These are phyloP conservation scores for Epicoccum nigrum DNA, from an alignment of 2,329 filamentous ascomycete species.

Conservation along the genomic window DNA sequence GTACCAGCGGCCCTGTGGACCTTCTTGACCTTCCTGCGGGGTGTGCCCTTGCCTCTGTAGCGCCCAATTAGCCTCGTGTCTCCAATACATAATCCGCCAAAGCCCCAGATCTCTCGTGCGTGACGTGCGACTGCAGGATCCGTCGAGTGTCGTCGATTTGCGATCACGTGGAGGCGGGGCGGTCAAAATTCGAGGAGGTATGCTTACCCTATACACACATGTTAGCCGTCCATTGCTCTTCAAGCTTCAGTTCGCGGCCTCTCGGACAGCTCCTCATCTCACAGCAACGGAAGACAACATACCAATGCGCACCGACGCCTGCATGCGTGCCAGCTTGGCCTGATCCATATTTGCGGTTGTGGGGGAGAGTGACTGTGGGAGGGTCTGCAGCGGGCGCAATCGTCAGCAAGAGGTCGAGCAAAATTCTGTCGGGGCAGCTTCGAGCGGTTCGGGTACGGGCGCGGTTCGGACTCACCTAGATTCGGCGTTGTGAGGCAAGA, in stretches of 20 bases:
- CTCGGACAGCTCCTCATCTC: background rate
- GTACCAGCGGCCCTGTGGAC: constrained; percentile 88
- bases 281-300: constrained; percentile 29
- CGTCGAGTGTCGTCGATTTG: constrained; percentile 10
- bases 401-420: constrained; percentile 26
- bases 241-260: constrained; percentile 14
- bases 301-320: constrained; percentile 53
- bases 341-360: constrained; percentile 53
- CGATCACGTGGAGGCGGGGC: constrained; percentile 24
- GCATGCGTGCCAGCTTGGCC: constrained; percentile 54
- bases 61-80: constrained; percentile 33
- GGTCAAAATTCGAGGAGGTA: constrained; percentile 23
- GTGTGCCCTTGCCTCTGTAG: constrained; percentile 91
- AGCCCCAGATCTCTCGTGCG: background rate
- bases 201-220: constrained; percentile 41
- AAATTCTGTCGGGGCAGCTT: constrained; percentile 15
- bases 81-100: background rate
- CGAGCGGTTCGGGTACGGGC: constrained; percentile 13
- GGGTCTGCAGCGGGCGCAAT: constrained; percentile 23
- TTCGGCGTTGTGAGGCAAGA: constrained; percentile 34
- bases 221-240: constrained; percentile 28
- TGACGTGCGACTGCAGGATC: background rate
- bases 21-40: constrained; percentile 98
- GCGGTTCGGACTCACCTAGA: constrained; percentile 32
- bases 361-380: constrained; percentile 29